Evolutionary conservation across 169 alveolate genomes (phyloP).

Genomic region (Plasmodium gaboni): DNA sequence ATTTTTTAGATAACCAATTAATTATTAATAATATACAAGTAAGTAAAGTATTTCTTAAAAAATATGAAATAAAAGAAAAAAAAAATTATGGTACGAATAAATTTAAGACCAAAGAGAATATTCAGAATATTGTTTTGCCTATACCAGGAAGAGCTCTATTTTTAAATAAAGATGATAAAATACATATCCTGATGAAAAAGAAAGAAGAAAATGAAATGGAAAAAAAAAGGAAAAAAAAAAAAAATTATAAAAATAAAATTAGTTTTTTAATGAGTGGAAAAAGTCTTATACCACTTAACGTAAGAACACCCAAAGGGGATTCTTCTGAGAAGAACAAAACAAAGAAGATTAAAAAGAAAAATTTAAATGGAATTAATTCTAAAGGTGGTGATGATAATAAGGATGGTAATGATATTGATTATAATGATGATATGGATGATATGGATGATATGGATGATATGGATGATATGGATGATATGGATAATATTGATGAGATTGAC

Average conservation of each 20-base stretch:
- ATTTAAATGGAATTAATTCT: neutral
- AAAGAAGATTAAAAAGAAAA: neutral
- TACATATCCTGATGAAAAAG: constrained; percentile 30
- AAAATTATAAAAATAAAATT: constrained; percentile 24
- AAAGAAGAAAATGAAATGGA: neutral
- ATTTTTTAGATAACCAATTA: constrained; percentile 76
- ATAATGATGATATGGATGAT: neutral
- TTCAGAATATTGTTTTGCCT: constrained; percentile 80
- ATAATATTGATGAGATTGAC: neutral
- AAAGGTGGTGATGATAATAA: neutral
- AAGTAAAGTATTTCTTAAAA: constrained; percentile 72
- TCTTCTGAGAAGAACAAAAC: constrained; percentile 8
- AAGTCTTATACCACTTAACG: constrained; percentile 43
- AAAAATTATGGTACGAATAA: constrained; percentile 16
- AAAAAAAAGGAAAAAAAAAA: constrained; percentile 12
- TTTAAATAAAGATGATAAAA: constrained; percentile 76
- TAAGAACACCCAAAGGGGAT: constrained; percentile 2
- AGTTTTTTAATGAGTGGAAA: constrained; percentile 63
- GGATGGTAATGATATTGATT: neutral
- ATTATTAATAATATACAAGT: constrained; percentile 78
- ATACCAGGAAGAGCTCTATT: constrained; percentile 81
- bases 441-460: neutral
- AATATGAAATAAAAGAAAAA: constrained; percentile 78
- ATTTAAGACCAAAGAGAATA: constrained; percentile 33
- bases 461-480: neutral